Conservation (phyloP, 768 basidiomycete genomes). For the Cytidiella melzeri region DNA sequence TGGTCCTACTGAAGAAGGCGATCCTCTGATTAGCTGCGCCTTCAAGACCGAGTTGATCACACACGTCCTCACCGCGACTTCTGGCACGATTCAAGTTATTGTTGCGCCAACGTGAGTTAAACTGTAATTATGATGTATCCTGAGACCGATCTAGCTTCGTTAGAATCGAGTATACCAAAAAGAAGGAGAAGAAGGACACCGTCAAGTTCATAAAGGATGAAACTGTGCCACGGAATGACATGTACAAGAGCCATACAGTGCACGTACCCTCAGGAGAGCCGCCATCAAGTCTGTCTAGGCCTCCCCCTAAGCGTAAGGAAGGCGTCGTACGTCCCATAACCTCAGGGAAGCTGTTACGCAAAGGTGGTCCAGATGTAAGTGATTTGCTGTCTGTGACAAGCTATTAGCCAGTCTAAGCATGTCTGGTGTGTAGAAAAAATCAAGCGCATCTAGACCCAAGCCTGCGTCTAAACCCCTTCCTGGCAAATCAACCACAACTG, state of each 20-base stretch:
- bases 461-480: constrained; percentile 63
- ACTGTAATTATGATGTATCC: not conserved
- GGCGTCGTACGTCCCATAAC: constrained; percentile 83
- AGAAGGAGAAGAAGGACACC: constrained; percentile 89
- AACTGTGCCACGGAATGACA: constrained; percentile 65
- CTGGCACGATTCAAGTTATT: constrained; percentile 63
- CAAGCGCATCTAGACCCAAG: constrained; percentile 34
- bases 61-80: constrained; percentile 75
- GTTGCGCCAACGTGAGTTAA: constrained; percentile 70
- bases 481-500: constrained; percentile 39
- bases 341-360: constrained; percentile 71
- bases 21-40: constrained; percentile 82
- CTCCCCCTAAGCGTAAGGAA: constrained; percentile 82
- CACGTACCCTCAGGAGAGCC: constrained; percentile 87
- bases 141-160: not conserved
- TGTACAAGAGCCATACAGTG: constrained; percentile 92
- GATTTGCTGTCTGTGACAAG: constrained; percentile 1
- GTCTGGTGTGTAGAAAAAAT: constrained; percentile 34
- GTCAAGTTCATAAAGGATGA: constrained; percentile 92
- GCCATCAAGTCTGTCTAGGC: constrained; percentile 71
- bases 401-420: not conserved
- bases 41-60: constrained; percentile 96
- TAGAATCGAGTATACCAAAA: constrained; percentile 88
- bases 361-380: constrained; percentile 56
- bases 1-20: constrained; percentile 82